A percentile compares a stretch with the other conserved stretches of the same genome.
phyloP scores from a whole-genome alignment of 75 land plant genomes.

The Selaginella tamariscina region DNA sequence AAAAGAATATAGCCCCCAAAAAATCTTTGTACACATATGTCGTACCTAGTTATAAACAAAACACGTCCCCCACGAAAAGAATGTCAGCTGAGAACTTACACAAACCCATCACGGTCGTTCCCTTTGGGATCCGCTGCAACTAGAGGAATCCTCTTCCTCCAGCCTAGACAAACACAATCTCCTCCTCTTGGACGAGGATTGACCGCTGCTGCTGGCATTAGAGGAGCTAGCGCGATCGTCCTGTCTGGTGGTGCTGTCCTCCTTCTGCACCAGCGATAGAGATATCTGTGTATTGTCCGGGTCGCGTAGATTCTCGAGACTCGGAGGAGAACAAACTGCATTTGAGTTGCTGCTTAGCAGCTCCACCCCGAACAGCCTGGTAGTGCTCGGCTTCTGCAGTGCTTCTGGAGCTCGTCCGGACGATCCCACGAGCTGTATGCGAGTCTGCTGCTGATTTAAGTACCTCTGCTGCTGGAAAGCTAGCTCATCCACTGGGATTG shows the following conservation, averaged over 20 bases:
- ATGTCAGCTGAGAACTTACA: background rate
- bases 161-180: too few species aligned
- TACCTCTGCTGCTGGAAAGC: background rate
- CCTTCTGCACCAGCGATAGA: background rate
- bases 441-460: background rate
- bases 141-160: too few species aligned
- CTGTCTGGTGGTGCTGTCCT: background rate
- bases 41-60: too few species aligned
- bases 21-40: too few species aligned
- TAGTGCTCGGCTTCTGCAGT: background rate
- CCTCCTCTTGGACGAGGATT: constrained; percentile 4
- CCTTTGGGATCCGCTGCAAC: too few species aligned
- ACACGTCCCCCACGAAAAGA: background rate
- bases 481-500: background rate
- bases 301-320: background rate
- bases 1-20: too few species aligned
- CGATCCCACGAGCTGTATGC: background rate
- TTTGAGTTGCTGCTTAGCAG: background rate
- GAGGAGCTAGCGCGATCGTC: constrained; percentile 2
- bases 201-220: background rate
- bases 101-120: background rate
- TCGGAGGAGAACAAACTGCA: background rate
- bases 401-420: background rate
- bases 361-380: background rate
- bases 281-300: background rate